Evolutionary conservation across 345 rosid species (phyloP), one percentile per base, ranked within the genome.

Genomic region (Eucalyptus regnans): DNA sequence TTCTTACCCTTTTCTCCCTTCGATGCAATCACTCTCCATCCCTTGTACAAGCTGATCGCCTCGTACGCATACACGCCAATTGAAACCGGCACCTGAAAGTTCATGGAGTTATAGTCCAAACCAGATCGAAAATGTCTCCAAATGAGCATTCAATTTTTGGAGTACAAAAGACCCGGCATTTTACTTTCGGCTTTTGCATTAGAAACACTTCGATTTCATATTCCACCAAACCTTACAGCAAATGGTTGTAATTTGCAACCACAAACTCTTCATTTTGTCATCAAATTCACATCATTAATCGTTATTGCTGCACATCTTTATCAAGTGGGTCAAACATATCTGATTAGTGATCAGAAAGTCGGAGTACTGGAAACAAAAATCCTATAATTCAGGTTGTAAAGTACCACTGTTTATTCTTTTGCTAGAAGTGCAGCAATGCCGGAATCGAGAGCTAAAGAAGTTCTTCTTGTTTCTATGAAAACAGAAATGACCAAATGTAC

Each of bases 1-100:
- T 86, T 80, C 12, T 83, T 87, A 52, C 87, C 90, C 50, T 89
- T 87, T 15, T 89, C 91, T 81, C 92, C 94, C 76, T 80, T 89
- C 5, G 93, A 92, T 29, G 92, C 86, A 31, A 92, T 92, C 80
- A 87, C 90, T 90, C 92, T 91, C 50, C 18, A 54, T 31, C 94
- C 94, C 52, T 88, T 89, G 86, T 91, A 92, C 87, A 92, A 88
- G 87, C 92, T 64, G 31, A 88, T 54, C n/a, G 94, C 94, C 83
- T 92, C 90, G 44, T 89, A 90, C 22, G 68, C 64, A 3, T 44
- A 89, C 52, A 89, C 91, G 1, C 89, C 90, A 22, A 87, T 50
- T 43, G 91, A 89, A 15, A 89, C 92, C 9, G 93, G 92, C 22
- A 88, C 43, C 90, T 92, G 89, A 27, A 89, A 41, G 84, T 20